Conservation (phyloP, 2,329 filamentous ascomycete species). For the Stachybotrys chlorohalonatus region DNA sequence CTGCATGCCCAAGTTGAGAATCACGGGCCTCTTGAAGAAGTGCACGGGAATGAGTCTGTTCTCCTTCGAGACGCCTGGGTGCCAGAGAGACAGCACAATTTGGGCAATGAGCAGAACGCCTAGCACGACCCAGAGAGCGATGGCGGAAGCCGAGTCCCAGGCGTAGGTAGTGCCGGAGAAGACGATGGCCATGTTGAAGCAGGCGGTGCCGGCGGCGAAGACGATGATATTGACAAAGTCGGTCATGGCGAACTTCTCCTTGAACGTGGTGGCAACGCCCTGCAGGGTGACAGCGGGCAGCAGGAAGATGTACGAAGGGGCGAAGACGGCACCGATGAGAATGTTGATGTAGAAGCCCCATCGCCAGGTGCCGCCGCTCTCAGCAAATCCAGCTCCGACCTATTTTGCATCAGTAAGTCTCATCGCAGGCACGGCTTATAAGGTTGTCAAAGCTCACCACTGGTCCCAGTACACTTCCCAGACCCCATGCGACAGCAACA, state of each 20-base stretch:
- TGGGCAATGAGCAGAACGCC: slow-evolving; percentile 31
- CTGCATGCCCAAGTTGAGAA: slow-evolving; percentile 3
- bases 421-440: no score
- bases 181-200: slow-evolving; percentile 35
- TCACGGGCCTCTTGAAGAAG: slow-evolving; percentile 7
- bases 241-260: slow-evolving; percentile 20
- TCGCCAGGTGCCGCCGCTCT: slow-evolving; percentile 28
- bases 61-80: slow-evolving; percentile 25
- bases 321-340: slow-evolving; percentile 27
- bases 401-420: no score
- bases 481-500: not conserved
- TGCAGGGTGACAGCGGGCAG: slow-evolving; percentile 12
- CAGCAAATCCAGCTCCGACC: slow-evolving; percentile 31
- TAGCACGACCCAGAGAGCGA: slow-evolving; percentile 33
- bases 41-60: slow-evolving; percentile 27
- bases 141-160: slow-evolving; percentile 31
- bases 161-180: slow-evolving; percentile 36
- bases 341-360: slow-evolving; percentile 39
- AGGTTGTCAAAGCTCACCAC: slow-evolving; percentile 13
- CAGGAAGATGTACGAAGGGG: slow-evolving; percentile 18
- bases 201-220: slow-evolving; percentile 26
- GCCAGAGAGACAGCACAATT: slow-evolving; percentile 25
- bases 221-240: slow-evolving; percentile 34
- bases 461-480: slow-evolving; percentile 35
- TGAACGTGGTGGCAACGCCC: slow-evolving; percentile 2